phyloP scores from a whole-genome alignment of 108 stramenopile species.

The Tribonema minus region DNA sequence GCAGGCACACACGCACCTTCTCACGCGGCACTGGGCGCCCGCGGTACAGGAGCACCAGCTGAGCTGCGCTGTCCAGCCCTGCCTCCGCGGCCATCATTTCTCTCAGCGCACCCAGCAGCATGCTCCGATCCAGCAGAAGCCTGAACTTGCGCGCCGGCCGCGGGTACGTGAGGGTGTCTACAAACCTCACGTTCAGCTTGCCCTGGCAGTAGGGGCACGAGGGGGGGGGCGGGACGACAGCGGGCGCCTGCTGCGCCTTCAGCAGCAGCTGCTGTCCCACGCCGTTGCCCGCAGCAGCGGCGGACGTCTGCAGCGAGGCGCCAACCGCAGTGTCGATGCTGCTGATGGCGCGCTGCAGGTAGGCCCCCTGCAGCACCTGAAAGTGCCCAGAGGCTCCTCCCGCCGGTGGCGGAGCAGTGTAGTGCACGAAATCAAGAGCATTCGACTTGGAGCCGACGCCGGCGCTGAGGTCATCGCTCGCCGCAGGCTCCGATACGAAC shows the following conservation, averaged over 20 bases:
- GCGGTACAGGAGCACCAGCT: slow-evolving; percentile 7
- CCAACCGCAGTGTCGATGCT: too few species aligned
- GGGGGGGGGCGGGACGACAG: too few species aligned
- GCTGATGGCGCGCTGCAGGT: too few species aligned
- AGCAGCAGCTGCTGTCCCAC: too few species aligned
- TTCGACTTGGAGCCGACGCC: neutral
- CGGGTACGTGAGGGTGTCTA: slow-evolving; percentile 44
- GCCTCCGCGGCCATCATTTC: slow-evolving; percentile 5
- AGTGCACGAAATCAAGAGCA: neutral
- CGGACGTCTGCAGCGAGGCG: too few species aligned
- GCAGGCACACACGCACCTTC: neutral
- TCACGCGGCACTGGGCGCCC: neutral
- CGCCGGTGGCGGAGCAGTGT: neutral
- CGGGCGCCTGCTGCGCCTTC: too few species aligned
- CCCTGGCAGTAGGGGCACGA: slow-evolving; percentile 24
- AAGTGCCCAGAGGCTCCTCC: too few species aligned
- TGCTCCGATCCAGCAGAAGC: neutral
- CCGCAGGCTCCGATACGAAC: neutral
- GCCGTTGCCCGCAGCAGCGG: too few species aligned
- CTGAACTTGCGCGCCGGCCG: slow-evolving; percentile 31
- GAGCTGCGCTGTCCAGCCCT: neutral
- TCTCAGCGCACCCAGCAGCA: neutral
- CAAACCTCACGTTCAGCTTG: slow-evolving; percentile 16
- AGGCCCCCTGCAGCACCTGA: too few species aligned
- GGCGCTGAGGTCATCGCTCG: neutral